Evolutionary conservation across 371 early-diverging fungal genomes (phyloP), one percentile per base, ranked within the genome.

Genomic region (Mortierella sp.): DNA sequence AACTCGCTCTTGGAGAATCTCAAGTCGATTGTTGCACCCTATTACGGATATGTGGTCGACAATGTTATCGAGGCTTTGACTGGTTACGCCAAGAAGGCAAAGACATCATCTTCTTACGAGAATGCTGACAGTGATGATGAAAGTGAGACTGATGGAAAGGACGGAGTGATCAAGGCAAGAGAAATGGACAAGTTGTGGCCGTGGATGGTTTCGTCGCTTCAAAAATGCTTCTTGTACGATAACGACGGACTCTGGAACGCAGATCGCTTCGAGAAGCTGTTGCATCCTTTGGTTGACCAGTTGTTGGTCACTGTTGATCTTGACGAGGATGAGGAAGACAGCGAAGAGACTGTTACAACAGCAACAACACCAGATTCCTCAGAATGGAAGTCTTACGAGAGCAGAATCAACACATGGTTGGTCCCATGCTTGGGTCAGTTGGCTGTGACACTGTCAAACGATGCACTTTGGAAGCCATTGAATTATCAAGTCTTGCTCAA

Each of bases 11-110:
- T 97, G 64, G 92, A 86, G 33, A 87, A 90, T 69, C 89, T 98
- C 77, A 94, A 95, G 87, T 91, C 95, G 21, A 93, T 97, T 65
- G 89, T 95, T 47, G 88, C 95, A 4, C 97, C 97, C 33, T 96
- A 96, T 87, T 94, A 89, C 69, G 87, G 88, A 32, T 93, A 92
- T 73, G 87, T 95, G 32, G 71, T 98, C 61, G 96, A 95, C 68
- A 87, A 89, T 68, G 87, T 91, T 8, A 89, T 94, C 45, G 86
- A 70, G 38, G 78, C 89, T 63, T 86, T 95, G 70, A 84, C 89
- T 47, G 83, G 82, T 19, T 90, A 87, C 78, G 84, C 77, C 19
- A 82, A 83, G 38, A 65, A 65, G 52, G 55, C 55, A 53, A 78
- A 78, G 72, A 45, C 19, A 8, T 36, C 66, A 15, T 55, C 67